Percentiles rank a stretch among this genome's conserved stretches.
phyloP scores from a whole-genome alignment of 257 asterid genomes.

The Rehmannia glutinosa region DNA sequence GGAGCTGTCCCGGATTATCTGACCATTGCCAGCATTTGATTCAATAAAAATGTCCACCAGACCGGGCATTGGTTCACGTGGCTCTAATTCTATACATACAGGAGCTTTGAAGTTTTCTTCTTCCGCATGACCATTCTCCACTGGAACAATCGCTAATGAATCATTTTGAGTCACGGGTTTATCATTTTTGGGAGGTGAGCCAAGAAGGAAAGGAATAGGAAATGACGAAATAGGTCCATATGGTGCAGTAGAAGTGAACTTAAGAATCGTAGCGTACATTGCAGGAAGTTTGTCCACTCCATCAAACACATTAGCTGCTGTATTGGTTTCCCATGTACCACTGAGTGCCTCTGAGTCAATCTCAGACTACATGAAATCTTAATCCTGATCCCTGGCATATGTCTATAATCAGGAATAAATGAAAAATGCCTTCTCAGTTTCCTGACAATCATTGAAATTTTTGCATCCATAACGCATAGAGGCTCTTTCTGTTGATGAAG shows the following conservation, averaged over 20 bases:
- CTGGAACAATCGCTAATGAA: conserved; percentile 66
- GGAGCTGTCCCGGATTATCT: conserved; percentile 77
- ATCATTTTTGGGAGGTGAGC: conserved; percentile 46
- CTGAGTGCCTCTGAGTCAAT: conserved; percentile 56
- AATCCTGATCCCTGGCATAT: conserved; percentile 75
- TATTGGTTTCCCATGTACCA: conserved; percentile 32
- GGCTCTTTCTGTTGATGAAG: conserved; percentile 56
- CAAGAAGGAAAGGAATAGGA: conserved; percentile 76
- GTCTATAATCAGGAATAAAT: conserved; percentile 70
- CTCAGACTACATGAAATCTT: conserved; percentile 64
- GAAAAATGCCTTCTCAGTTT: conserved; percentile 77
- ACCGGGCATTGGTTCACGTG: conserved; percentile 87
- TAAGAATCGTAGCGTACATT: conserved; percentile 71
- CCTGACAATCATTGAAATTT: conserved; percentile 59
- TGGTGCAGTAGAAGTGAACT: conserved; percentile 71
- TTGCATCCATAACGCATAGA: conserved; percentile 87
- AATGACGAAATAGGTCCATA: conserved; percentile 67
- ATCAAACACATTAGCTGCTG: conserved; percentile 28
- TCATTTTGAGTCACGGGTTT: conserved; percentile 39
- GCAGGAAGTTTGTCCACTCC: conserved; percentile 73
- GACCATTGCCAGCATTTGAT: conserved; percentile 74
- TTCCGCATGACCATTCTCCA: conserved; percentile 49
- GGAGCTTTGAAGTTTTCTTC: conserved; percentile 50
- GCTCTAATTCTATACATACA: conserved; percentile 80
- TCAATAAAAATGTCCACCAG: conserved; percentile 66